Conservation (phyloP, 495 filamentous ascomycete species). For the Emericellopsis terricola region DNA sequence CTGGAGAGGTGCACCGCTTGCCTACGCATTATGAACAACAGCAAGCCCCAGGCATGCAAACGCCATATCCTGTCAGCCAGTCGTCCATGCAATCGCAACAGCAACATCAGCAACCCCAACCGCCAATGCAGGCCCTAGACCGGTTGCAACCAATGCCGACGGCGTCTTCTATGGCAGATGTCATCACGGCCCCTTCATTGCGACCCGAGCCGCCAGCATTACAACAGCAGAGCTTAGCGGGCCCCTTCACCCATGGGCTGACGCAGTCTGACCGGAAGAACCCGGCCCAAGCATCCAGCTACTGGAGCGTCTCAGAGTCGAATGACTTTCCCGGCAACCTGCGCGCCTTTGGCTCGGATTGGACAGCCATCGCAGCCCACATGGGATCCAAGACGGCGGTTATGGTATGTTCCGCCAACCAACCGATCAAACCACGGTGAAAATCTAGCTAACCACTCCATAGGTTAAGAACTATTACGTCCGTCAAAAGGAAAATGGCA, state of each 20-base stretch:
- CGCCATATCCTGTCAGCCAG: slow-evolving; percentile 12
- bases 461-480: slow-evolving; percentile 90
- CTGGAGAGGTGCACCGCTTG: slow-evolving; percentile 6
- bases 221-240: slow-evolving; percentile 14
- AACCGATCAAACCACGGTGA: too few relatives aligned
- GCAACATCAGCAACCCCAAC: too few relatives aligned
- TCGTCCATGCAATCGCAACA: too few relatives aligned
- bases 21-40: slow-evolving; percentile 18
- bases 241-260: slow-evolving; percentile 22
- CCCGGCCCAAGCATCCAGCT: slow-evolving; percentile 62
- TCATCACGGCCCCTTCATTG: slow-evolving; percentile 29
- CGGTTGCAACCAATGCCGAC: slow-evolving; percentile 13
- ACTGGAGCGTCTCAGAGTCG: slow-evolving; percentile 91
- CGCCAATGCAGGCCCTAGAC: slow-evolving; percentile 18
- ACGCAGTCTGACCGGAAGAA: slow-evolving; percentile 25
- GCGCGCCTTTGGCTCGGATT: slow-evolving; percentile 76
- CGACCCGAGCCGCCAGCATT: slow-evolving; percentile 27
- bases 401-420: slow-evolving; percentile 46
- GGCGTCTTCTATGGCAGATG: slow-evolving; percentile 20
- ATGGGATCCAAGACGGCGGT: slow-evolving; percentile 88
- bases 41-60: slow-evolving; percentile 16
- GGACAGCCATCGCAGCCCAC: slow-evolving; percentile 59
- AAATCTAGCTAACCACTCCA: too few relatives aligned
- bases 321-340: slow-evolving; percentile 65
- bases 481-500: slow-evolving; percentile 46